Evolutionary conservation across 2,329 filamentous ascomycete genomes (phyloP).

Genomic region (Calonectria pauciramosa): DNA sequence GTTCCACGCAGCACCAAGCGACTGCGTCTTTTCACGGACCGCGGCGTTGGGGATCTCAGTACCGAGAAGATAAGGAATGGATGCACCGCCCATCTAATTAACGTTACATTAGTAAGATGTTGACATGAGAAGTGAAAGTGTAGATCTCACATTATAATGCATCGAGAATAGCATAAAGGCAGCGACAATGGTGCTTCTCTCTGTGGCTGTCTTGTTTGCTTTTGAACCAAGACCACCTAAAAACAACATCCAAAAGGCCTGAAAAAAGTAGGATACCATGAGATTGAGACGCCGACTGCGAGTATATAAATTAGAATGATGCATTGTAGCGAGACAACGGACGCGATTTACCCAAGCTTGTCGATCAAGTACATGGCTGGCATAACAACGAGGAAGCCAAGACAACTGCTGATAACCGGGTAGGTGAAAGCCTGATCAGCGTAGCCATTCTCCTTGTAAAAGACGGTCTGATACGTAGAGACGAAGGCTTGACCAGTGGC

Average conservation of each 20-base stretch:
- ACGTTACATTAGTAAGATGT: neutral
- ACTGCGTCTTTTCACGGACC: constrained; percentile 30
- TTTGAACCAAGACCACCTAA: constrained; percentile 20
- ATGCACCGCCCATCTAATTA: constrained; percentile 27
- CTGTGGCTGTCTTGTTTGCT: neutral
- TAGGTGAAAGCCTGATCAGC: constrained; percentile 28
- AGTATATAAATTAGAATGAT: neutral
- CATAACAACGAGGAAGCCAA: constrained; percentile 12
- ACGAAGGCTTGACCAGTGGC: constrained; percentile 39
- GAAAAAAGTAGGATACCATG: constrained; percentile 14
- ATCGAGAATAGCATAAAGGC: constrained; percentile 1
- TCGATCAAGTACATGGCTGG: constrained; percentile 32
- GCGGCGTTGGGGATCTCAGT: constrained; percentile 26
- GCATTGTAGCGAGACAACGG: no score
- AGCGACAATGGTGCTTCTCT: neutral
- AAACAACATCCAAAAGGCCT: constrained; percentile 19
- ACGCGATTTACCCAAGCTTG: constrained; percentile 19
- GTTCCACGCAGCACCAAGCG: constrained; percentile 24
- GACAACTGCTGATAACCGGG: constrained; percentile 24
- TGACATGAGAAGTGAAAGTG: neutral
- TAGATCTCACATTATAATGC: neutral
- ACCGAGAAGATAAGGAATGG: constrained; percentile 32
- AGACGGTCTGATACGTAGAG: constrained; percentile 39
- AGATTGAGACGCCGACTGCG: constrained; percentile 14
- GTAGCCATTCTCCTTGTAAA: constrained; percentile 36